These are phyloP conservation scores for Colletotrichum chlorophyti DNA, from an alignment of 2,329 filamentous ascomycete species.

Conservation along the genomic window DNA sequence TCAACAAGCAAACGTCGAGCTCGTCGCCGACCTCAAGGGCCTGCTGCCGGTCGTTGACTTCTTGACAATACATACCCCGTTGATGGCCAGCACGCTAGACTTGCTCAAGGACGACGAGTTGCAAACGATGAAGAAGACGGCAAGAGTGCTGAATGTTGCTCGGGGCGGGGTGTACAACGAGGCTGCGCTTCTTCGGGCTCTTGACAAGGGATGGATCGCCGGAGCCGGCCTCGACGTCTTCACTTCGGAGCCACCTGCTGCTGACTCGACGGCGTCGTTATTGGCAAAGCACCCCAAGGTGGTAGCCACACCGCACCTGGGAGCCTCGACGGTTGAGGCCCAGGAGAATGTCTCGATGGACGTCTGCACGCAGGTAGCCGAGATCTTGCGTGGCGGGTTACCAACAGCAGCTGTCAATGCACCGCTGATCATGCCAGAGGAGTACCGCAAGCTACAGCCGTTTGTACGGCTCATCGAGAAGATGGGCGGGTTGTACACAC, in stretches of 20 bases:
- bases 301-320: slow-evolving; percentile 80
- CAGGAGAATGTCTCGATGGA: slow-evolving; percentile 86
- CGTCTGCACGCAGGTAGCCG: slow-evolving; percentile 80
- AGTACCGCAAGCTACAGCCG: slow-evolving; percentile 79
- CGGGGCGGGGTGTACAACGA: slow-evolving; percentile 84
- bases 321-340: slow-evolving; percentile 81
- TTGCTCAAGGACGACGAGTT: slow-evolving; percentile 74
- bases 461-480: slow-evolving; percentile 80
- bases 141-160: slow-evolving; percentile 80
- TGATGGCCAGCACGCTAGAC: slow-evolving; percentile 78
- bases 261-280: slow-evolving; percentile 62
- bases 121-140: slow-evolving; percentile 73
- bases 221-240: slow-evolving; percentile 84
- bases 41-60: slow-evolving; percentile 76
- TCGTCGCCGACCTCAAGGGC: slow-evolving; percentile 63
- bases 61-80: slow-evolving; percentile 80
- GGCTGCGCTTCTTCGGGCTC: slow-evolving; percentile 70
- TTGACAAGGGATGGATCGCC: slow-evolving; percentile 75
- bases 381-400: slow-evolving; percentile 75
- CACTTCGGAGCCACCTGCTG: slow-evolving; percentile 71
- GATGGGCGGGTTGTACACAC: slow-evolving; percentile 81
- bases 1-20: slow-evolving; percentile 68
- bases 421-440: slow-evolving; percentile 80
- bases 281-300: slow-evolving; percentile 75
- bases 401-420: slow-evolving; percentile 82